Conservation (phyloP, 371 early-diverging fungal genomes). For the Choanephora cucurbitarum region DNA sequence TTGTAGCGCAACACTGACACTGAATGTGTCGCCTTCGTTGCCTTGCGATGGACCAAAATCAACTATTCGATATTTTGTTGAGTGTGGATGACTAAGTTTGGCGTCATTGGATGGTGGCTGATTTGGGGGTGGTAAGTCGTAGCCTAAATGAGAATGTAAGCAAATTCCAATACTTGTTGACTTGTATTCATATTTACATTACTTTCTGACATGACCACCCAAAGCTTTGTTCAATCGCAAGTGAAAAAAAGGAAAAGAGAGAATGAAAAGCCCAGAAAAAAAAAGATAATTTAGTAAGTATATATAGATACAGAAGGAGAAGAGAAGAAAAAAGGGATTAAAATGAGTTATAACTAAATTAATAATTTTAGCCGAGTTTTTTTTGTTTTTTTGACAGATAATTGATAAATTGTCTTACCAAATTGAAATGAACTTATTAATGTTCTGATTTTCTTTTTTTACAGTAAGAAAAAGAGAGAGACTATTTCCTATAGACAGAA, state of each 20-base stretch:
- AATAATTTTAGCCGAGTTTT: background rate
- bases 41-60: conserved; percentile 20
- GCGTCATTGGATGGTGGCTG: conserved; percentile 4
- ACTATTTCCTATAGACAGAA: background rate
- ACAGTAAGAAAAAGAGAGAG: no score
- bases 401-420: background rate
- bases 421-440: background rate
- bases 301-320: background rate
- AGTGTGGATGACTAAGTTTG: conserved; percentile 18
- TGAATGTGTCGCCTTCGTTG: conserved; percentile 13
- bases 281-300: background rate
- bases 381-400: background rate
- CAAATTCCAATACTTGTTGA: background rate
- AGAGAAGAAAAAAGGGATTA: background rate
- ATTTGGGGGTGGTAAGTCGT: conserved; percentile 13
- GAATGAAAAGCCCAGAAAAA: background rate
- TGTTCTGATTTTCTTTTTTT: background rate
- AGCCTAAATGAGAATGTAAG: conserved; percentile 8
- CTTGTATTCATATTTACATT: background rate
- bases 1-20: conserved; percentile 6
- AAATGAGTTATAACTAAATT: background rate
- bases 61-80: conserved; percentile 13
- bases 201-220: conserved; percentile 28
- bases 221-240: background rate
- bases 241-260: conserved; percentile 4